A percentile compares a stretch with the other conserved stretches of the same genome.
Evolutionary conservation across 73 alveolate genomes (phyloP).

Genomic region (Paramecium tetraurelia): DNA sequence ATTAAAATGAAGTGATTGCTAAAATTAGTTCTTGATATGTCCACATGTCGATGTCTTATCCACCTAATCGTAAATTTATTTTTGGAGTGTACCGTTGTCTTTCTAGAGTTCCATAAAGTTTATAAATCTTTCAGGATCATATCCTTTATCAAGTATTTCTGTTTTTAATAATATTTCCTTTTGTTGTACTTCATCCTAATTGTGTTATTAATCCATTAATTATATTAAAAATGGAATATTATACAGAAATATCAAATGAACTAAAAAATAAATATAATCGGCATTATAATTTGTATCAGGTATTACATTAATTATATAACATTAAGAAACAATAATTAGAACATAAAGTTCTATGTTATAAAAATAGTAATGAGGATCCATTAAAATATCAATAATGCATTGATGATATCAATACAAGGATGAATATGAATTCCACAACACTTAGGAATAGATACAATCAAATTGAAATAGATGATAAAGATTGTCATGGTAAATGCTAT

Average conservation of each 20-base stretch:
- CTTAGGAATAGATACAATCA: background rate
- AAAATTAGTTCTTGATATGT: background rate
- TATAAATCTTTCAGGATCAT: background rate
- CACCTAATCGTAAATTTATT: background rate
- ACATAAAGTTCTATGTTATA: background rate
- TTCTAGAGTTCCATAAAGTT: background rate
- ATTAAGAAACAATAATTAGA: background rate
- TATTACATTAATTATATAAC: background rate
- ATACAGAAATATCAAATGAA: background rate
- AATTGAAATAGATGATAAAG: conserved; percentile 35
- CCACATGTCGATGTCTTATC: conserved; percentile 29
- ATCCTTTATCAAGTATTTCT: conserved; percentile 30
- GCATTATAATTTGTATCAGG: conserved; percentile 7
- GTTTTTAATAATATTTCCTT: background rate
- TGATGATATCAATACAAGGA: background rate
- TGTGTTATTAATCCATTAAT: background rate
- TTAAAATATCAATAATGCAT: background rate
- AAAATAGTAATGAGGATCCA: background rate
- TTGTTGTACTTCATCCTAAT: background rate
- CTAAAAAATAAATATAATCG: background rate
- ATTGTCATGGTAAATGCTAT: background rate
- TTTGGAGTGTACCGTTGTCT: background rate
- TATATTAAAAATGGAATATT: background rate
- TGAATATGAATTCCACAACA: background rate
- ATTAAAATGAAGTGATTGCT: background rate